A percentile compares a stretch with the other conserved stretches of the same genome.
phyloP scores from a whole-genome alignment of 2,329 filamentous ascomycete species.

The Helotiales sp. region DNA sequence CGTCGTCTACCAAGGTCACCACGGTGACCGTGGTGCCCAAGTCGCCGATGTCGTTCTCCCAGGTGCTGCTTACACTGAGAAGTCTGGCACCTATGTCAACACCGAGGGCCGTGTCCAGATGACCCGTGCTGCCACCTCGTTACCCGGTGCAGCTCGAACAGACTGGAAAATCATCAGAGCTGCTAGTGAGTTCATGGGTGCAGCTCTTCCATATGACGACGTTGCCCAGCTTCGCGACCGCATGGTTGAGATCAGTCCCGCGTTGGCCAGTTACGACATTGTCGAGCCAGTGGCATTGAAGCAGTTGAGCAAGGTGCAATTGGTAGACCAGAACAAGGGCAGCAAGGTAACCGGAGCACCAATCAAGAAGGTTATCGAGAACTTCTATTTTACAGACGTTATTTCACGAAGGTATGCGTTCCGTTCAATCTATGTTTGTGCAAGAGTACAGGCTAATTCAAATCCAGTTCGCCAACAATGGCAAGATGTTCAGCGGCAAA shows the following conservation, averaged over 20 bases:
- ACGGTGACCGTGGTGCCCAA: conserved; percentile 91
- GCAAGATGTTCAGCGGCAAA: conserved; percentile 95
- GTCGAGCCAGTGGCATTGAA: conserved; percentile 79
- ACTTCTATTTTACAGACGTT: conserved; percentile 98
- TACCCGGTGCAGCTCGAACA: conserved; percentile 87
- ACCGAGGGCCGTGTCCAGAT: conserved; percentile 96
- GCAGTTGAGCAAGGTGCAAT: conserved; percentile 86
- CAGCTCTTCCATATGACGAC: conserved; percentile 89
- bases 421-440: too few species aligned
- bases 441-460: conserved; percentile 18
- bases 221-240: conserved; percentile 87
- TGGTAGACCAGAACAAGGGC: conserved; percentile 96
- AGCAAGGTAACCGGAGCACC: conserved; percentile 72
- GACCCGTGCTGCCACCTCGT: conserved; percentile 84
- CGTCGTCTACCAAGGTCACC: conserved; percentile 96
- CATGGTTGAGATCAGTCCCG: conserved; percentile 93
- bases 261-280: conserved; percentile 86
- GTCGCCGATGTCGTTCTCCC: conserved; percentile 93
- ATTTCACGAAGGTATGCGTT: conserved; percentile 86
- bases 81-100: conserved; percentile 95
- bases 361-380: conserved; percentile 84
- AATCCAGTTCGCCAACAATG: conserved; percentile 89
- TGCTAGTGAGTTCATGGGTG: conserved; percentile 86
- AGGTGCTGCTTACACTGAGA: conserved; percentile 95
- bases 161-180: conserved; percentile 99